Evolutionary conservation across 306 rosid genomes (phyloP).

Genomic region (Chamaecrista fasciculata): DNA sequence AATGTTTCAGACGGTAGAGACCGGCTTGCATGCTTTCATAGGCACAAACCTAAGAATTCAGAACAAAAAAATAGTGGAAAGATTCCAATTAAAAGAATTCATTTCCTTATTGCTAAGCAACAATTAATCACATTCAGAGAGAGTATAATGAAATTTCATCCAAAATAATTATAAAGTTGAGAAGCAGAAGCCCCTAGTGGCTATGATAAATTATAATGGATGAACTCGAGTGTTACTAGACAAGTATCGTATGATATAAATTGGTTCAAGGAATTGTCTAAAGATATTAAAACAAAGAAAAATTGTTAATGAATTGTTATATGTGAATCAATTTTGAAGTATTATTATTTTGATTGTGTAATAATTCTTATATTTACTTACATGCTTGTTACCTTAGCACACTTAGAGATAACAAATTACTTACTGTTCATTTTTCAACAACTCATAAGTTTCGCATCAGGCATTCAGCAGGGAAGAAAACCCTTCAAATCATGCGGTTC

Average conservation of each 20-base stretch:
- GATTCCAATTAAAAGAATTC: conserved; percentile 13
- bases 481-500: background rate
- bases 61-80: conserved; percentile 9
- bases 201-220: too few species aligned
- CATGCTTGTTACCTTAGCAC: too few species aligned
- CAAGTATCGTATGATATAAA: too few species aligned
- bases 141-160: background rate
- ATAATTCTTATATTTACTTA: too few species aligned
- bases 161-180: background rate
- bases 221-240: too few species aligned
- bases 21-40: conserved; percentile 99
- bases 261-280: too few species aligned
- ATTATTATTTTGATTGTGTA: too few species aligned
- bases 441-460: conserved; percentile 10
- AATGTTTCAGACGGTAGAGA: conserved; percentile 86
- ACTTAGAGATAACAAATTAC: background rate
- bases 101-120: background rate
- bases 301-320: too few species aligned
- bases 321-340: too few species aligned
- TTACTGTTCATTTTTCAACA: conserved; percentile 4
- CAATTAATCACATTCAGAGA: conserved; percentile 8
- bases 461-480: conserved; percentile 11
- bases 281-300: too few species aligned
- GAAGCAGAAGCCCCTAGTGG: too few species aligned
- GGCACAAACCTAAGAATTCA: conserved; percentile 69